Base-by-base conservation (phyloP, 371 early-diverging fungal genomes). In the Fennellomyces sp. region DNA sequence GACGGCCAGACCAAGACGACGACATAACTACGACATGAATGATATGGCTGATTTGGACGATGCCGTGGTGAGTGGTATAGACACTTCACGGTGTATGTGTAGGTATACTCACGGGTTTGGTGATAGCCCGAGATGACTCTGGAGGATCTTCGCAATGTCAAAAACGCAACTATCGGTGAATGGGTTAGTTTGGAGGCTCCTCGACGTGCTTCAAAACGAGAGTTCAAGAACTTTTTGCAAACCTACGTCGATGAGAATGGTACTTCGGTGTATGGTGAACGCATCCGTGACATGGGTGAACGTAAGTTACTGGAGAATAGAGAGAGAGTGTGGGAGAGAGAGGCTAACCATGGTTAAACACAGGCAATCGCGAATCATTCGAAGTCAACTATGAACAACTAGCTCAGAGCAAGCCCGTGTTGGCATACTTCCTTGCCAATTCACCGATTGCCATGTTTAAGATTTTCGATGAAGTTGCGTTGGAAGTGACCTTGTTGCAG, bases 381-480 rank as follows among this genome's bases (percentile, higher is more conserved):
- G 96, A 96, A 75, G 89, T 98, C 42, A 84, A 83, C 57, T 98
- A 91, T 63, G 80, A 85, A 49, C 93, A 98, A 63, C 70, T 98
- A 50, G 81, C 84, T 19, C 76, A 84, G 15, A 80, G 86, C 36
- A 89, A 92, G 60, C 83, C 94, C 5, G 82, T 94, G 17, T 67
- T 98, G 31, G 94, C 96, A 17, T 93, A 91, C 70, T 91, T 93
- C 65, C 73, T 97, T 48, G 87, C 91, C 63, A 94, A 97, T 70
- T 80, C 93, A 10, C 99, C 99, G 4, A 74, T 87, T 27, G 92
- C 91, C 42, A 86, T 95, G 75, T 76, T 98, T 48, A 86, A 91
- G 47, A 88, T 99, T 59, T 90, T 99, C 76, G 96, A 99, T 68
- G 86, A 91, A 52, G 97, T 96, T 21, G 94, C 99, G 0, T 83